These are phyloP conservation scores for Backusella liffmaniae DNA, from an alignment of 192 early-diverging fungal genomes.

Conservation along the genomic window DNA sequence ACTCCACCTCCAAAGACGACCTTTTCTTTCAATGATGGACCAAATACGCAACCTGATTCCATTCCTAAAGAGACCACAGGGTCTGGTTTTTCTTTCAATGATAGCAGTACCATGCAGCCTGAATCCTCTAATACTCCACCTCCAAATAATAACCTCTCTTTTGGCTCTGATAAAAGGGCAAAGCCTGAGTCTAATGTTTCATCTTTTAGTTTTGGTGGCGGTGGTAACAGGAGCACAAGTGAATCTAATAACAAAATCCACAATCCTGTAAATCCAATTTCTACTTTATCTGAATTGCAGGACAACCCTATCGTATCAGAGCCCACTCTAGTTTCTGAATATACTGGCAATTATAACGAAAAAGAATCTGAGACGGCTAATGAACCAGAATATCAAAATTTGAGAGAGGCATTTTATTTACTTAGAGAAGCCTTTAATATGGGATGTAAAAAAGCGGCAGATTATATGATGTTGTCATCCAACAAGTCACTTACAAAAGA, in stretches of 20 bases:
- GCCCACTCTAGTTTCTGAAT: background rate
- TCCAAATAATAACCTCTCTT: too few species aligned
- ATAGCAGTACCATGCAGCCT: too few species aligned
- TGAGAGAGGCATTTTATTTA: background rate
- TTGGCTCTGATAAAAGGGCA: too few species aligned
- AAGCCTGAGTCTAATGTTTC: background rate
- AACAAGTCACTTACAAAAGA: background rate
- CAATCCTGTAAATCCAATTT: background rate
- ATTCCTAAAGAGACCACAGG: too few species aligned
- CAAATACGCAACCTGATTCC: too few species aligned
- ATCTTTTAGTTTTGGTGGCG: background rate
- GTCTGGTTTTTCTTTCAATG: too few species aligned
- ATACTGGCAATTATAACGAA: background rate
- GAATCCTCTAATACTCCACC: too few species aligned
- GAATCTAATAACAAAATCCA: background rate
- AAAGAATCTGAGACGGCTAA: background rate
- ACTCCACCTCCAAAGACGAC: too few species aligned
- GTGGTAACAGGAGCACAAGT: background rate
- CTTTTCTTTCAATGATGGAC: too few species aligned
- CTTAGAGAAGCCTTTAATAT: background rate
- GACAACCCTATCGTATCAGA: background rate
- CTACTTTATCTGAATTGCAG: background rate
- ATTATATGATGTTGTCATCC: background rate
- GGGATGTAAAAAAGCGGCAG: background rate
- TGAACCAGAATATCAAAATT: background rate